phyloP scores from a whole-genome alignment of 768 basidiomycete species.

The Kwoniella heveanensis region DNA sequence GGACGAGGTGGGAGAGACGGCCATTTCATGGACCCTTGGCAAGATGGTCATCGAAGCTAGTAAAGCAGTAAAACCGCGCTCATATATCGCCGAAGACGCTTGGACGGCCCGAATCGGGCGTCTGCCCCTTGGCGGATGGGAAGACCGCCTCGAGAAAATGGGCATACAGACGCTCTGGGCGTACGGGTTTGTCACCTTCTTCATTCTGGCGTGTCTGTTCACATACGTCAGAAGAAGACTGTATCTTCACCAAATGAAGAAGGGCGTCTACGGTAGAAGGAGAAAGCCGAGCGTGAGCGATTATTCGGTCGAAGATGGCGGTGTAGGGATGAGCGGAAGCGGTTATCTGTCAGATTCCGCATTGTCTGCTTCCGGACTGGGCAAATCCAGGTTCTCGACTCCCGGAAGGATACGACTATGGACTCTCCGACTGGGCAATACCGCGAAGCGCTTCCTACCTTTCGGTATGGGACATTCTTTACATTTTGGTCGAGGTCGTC shows the following conservation, averaged over 20 bases:
- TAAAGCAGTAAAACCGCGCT: slow-evolving; percentile 43
- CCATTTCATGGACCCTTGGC: slow-evolving; percentile 96
- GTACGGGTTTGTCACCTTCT: slow-evolving; percentile 36
- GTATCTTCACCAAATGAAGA: slow-evolving; percentile 1
- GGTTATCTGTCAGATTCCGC: slow-evolving; percentile 11
- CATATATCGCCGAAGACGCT: slow-evolving; percentile 22
- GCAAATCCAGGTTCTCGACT: slow-evolving; percentile 7
- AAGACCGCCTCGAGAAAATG: slow-evolving; percentile 28
- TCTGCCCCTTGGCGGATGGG: slow-evolving; percentile 19
- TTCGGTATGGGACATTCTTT: not conserved
- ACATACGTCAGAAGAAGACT: slow-evolving; percentile 29
- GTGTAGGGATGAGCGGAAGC: not conserved
- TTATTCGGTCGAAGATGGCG: slow-evolving; percentile 20
- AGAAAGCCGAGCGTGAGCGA: slow-evolving; percentile 34
- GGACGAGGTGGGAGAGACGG: slow-evolving; percentile 87
- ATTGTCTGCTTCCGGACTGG: not conserved
- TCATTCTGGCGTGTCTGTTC: slow-evolving; percentile 34
- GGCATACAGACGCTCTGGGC: slow-evolving; percentile 51
- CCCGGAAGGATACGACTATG: slow-evolving; percentile 13
- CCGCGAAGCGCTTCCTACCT: slow-evolving; percentile 4
- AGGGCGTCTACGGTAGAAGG: not conserved
- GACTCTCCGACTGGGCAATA: slow-evolving; percentile 15
- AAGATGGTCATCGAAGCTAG: slow-evolving; percentile 99
- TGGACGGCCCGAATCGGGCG: slow-evolving; percentile 27
- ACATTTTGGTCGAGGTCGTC: not conserved